Percentiles rank a stretch among this genome's conserved stretches.
phyloP scores from a whole-genome alignment of 352 stramenopile genomes.

The Thalassiosira hispida region DNA sequence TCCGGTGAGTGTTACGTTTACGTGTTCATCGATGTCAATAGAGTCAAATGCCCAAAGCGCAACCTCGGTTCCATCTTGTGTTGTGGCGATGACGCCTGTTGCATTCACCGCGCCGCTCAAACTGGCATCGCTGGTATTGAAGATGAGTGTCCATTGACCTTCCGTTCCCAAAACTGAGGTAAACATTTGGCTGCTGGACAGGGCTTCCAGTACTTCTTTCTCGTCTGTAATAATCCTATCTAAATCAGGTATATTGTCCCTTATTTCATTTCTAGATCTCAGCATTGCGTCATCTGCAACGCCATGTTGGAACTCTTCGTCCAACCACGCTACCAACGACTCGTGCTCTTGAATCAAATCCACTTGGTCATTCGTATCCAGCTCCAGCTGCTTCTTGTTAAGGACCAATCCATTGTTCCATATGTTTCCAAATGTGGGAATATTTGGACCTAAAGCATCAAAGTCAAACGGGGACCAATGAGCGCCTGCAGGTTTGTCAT shows the following conservation, averaged over 20 bases:
- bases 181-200: too few relatives aligned
- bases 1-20: conserved; percentile 89
- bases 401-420: conserved; percentile 73
- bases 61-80: conserved; percentile 87
- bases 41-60: conserved; percentile 96
- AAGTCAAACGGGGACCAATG: conserved; percentile 86
- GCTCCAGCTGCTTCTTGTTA: conserved; percentile 49
- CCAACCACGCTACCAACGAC: conserved; percentile 54
- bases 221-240: conserved; percentile 35
- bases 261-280: conserved; percentile 64
- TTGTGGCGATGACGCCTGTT: conserved; percentile 79
- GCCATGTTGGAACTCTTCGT: conserved; percentile 60
- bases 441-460: conserved; percentile 68
- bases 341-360: conserved; percentile 54
- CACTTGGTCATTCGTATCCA: conserved; percentile 54
- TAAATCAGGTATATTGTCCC: conserved; percentile 56
- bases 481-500: conserved; percentile 52
- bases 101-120: conserved; percentile 84
- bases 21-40: conserved; percentile 89
- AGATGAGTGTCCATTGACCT: conserved; percentile 73
- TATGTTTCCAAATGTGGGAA: conserved; percentile 55
- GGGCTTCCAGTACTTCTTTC: conserved; percentile 31
- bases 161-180: conserved; percentile 57
- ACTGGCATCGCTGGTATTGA: conserved; percentile 88
- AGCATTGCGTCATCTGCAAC: conserved; percentile 60